These are phyloP conservation scores for Pythium scleroteichum DNA, from an alignment of 352 stramenopile genomes.

Conservation along the genomic window DNA sequence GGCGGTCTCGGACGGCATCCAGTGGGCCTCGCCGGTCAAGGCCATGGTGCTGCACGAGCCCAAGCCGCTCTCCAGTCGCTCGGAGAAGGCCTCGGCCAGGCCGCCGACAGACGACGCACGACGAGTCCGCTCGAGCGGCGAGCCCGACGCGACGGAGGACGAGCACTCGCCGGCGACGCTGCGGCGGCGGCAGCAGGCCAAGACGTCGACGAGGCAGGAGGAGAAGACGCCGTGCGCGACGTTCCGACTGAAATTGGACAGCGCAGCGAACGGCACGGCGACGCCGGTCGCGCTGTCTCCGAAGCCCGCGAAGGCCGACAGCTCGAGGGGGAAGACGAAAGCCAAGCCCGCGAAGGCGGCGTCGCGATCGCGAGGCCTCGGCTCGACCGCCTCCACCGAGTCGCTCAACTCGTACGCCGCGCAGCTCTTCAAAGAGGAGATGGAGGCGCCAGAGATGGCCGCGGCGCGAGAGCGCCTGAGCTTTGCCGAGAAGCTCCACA, in stretches of 20 bases:
- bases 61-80: constrained; percentile 37
- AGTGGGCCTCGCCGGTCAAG: constrained; percentile 25
- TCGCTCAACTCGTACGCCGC: constrained; percentile 70
- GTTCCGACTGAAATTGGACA: constrained; percentile 24
- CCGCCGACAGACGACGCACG: not conserved
- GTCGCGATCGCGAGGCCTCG: constrained; percentile 5
- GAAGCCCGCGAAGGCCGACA: constrained; percentile 3
- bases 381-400: constrained; percentile 36
- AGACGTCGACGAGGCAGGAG: not conserved
- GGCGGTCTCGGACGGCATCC: constrained; percentile 10
- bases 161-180: constrained; percentile 23
- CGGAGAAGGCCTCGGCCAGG: constrained; percentile 24
- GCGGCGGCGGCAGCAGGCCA: constrained; percentile 16
- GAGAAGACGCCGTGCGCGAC: constrained; percentile 12
- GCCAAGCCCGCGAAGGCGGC: constrained; percentile 2
- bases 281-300: constrained; percentile 29
- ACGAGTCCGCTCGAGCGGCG: constrained; percentile 15
- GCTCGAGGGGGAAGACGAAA: constrained; percentile 16
- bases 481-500: constrained; percentile 86
- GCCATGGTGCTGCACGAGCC: constrained; percentile 13
- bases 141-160: not conserved
- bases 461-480: constrained; percentile 51
- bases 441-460: not conserved
- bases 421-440: constrained; percentile 63
- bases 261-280: constrained; percentile 22